Evolutionary conservation across 2,329 filamentous ascomycete species (phyloP), one percentile per base, ranked within the genome.

Genomic region (Sclerotiophoma versabilis): DNA sequence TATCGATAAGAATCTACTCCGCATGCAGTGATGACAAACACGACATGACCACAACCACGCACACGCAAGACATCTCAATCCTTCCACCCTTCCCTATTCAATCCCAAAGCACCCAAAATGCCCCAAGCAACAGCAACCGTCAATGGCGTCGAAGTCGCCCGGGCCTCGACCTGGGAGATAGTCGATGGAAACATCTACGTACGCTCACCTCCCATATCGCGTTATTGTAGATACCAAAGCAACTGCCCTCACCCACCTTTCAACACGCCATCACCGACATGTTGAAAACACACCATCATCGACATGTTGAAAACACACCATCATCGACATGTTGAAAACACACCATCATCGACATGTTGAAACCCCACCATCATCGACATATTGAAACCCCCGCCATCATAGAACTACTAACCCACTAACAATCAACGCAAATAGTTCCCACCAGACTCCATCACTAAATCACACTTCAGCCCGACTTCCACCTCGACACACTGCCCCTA

Each of bases 101-200:
- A 2, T 9, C 23, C 30, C 26, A 7, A 41, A 32, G 2, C 20
- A 29, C 1, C 7, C 30, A 63, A 8, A 15, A 72, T 72, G 70
- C 69, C 68, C 2, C 60, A 58, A 54, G 80, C 80, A 45, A 77
- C 69, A 44, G 84, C 84, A 36, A 77, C 75, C 22, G 67, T 84
- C 43, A 78, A 81, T 62, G 81, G 79, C 58, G 76, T 75, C 44
- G 64, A 79, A 29, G 68, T 87, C 46, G 84, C 84, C 54, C 77
- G 81, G 61, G 70, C 80, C 0, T 76, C 81, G 36, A 74, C 71
- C 14, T 84, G 79, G 73, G 80, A 84, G 62, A 77, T 80, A 23
- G 82, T 86, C 27, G 84, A 87, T 60, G 83, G 83, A 22, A 85
- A 85, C 69, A 77, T 85, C 55, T 86, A 86, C 66, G 77, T 79